Evolutionary conservation across 257 asterid genomes (phyloP).

Genomic region (Cynanchum wilfordii): DNA sequence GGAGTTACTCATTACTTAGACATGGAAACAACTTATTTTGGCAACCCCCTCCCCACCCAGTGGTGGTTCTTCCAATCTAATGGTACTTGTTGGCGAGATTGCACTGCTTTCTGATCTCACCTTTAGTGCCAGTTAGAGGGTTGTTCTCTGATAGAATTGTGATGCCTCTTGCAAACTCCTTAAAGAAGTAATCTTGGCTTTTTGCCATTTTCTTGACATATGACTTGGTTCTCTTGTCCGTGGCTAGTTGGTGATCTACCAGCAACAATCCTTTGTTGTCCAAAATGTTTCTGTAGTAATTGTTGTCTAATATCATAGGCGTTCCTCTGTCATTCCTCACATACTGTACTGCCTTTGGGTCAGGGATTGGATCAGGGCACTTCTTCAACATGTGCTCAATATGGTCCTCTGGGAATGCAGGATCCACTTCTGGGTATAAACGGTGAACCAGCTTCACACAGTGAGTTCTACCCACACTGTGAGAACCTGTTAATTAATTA

Average conservation of each 20-base stretch:
- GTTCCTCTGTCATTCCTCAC: conserved; percentile 96
- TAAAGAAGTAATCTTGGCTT: conserved; percentile 69
- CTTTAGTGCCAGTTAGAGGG: conserved; percentile 85
- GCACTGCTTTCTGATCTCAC: conserved; percentile 83
- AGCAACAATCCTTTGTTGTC: conserved; percentile 79
- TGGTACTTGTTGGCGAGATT: conserved; percentile 78
- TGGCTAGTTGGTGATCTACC: conserved; percentile 79
- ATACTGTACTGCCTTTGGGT: conserved; percentile 96
- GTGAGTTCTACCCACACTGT: conserved; percentile 95
- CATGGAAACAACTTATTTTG: conserved; percentile 9
- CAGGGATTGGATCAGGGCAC: conserved; percentile 91
- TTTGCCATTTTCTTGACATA: conserved; percentile 91
- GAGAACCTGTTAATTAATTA: conserved; percentile 48
- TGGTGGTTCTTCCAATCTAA: conserved; percentile 8
- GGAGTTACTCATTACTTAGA: background rate
- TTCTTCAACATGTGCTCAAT: conserved; percentile 90
- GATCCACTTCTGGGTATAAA: conserved; percentile 88
- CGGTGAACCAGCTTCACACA: conserved; percentile 96
- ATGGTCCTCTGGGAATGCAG: conserved; percentile 67
- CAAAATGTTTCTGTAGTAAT: conserved; percentile 79
- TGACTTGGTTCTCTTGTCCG: conserved; percentile 69
- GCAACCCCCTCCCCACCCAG: background rate
- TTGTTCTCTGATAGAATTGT: conserved; percentile 76
- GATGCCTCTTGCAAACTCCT: conserved; percentile 70
- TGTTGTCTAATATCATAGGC: conserved; percentile 87